phyloP scores from a whole-genome alignment of 202 grass and related monocot genomes.

The Bolboschoenoplectus hybrid region DNA sequence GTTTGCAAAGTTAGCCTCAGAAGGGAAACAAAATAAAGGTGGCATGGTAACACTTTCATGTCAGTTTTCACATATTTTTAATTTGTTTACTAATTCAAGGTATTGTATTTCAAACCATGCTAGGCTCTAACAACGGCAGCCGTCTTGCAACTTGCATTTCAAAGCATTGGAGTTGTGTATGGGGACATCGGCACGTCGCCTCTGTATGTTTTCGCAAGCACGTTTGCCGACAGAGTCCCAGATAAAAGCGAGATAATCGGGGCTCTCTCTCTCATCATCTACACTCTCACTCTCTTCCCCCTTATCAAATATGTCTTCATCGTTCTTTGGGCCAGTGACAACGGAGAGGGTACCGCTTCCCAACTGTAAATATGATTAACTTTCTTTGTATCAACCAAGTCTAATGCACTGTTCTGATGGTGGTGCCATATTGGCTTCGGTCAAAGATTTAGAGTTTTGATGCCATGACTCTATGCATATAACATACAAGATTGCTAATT shows the following conservation, averaged over 20 bases:
- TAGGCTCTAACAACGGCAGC: conserved; percentile 39
- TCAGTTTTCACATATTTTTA: background rate
- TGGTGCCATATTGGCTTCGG: background rate
- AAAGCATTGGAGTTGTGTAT: conserved; percentile 54
- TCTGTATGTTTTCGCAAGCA: conserved; percentile 50
- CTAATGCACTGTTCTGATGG: background rate
- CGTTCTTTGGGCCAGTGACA: conserved; percentile 55
- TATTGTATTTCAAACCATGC: background rate
- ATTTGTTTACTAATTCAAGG: background rate
- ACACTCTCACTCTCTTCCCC: conserved; percentile 52
- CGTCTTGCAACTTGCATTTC: conserved; percentile 48
- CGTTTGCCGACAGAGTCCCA: conserved; percentile 36
- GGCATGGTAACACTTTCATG: background rate
- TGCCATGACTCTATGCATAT: background rate
- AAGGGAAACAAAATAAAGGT: conserved; percentile 7
- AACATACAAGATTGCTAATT: background rate
- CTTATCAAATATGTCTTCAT: conserved; percentile 59
- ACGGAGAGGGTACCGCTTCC: conserved; percentile 45
- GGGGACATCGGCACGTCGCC: conserved; percentile 54
- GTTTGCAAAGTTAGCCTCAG: background rate
- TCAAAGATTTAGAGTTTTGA: conserved; percentile 3
- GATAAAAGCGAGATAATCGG: conserved; percentile 41
- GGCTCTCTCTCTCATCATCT: conserved; percentile 57
- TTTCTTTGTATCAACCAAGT: background rate
- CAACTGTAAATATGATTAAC: background rate